Percentiles rank a stretch among this genome's conserved stretches.
These are phyloP conservation scores for Magnaporthiopsis rhizophila DNA, from an alignment of 2,329 filamentous ascomycete species.

Conservation along the genomic window DNA sequence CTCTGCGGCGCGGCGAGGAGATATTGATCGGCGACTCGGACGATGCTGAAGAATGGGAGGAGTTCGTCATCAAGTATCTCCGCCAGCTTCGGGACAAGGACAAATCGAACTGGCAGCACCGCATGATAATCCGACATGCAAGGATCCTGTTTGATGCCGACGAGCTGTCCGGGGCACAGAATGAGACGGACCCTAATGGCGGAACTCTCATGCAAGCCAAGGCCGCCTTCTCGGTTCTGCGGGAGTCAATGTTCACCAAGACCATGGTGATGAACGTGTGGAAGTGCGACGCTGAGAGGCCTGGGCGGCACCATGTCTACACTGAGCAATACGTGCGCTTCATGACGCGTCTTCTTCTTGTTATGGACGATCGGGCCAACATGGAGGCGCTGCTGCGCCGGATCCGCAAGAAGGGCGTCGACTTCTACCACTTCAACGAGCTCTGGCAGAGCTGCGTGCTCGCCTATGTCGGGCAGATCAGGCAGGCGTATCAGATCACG, in stretches of 20 bases:
- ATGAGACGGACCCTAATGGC: constrained; percentile 41
- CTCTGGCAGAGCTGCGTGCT: constrained; percentile 50
- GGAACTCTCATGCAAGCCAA: constrained; percentile 56
- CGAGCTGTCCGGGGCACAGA: constrained; percentile 13
- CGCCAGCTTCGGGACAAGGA: constrained; percentile 58
- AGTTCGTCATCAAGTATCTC: constrained; percentile 44
- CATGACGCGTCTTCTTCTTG: constrained; percentile 65
- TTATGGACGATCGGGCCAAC: constrained; percentile 65
- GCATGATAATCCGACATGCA: constrained; percentile 71
- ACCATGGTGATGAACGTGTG: constrained; percentile 93
- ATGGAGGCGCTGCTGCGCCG: constrained; percentile 72
- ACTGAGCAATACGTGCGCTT: constrained; percentile 81
- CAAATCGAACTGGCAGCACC: constrained; percentile 92
- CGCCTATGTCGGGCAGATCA: constrained; percentile 45
- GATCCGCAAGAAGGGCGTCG: constrained; percentile 72
- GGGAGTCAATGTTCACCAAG: constrained; percentile 73
- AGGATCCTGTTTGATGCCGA: constrained; percentile 44
- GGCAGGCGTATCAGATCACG: constrained; percentile 37
- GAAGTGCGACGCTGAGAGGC: constrained; percentile 79
- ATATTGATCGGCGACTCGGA: constrained; percentile 39
- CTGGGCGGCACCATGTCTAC: constrained; percentile 86
- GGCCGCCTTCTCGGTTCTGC: constrained; percentile 71
- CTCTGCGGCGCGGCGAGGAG: constrained; percentile 38
- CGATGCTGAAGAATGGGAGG: constrained; percentile 51
- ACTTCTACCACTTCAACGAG: constrained; percentile 58